Base-by-base conservation (phyloP, 306 rosid species). In the Lablab purpureus region DNA sequence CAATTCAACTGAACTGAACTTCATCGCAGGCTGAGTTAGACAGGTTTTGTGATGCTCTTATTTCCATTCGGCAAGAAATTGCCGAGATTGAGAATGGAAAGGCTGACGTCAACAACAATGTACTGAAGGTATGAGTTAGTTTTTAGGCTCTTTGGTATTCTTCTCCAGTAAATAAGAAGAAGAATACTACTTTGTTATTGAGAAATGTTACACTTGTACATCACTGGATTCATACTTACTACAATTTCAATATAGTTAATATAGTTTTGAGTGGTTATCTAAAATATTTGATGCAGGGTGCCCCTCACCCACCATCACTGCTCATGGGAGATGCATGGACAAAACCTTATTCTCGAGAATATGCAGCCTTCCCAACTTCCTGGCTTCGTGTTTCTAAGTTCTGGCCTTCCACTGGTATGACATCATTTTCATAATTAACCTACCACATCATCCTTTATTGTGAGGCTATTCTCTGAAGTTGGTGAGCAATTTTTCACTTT, bases 281-380 rank as follows among this genome's bases (percentile, higher is more conserved):
- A 64, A 83, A 76, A 60, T 41, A 9, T 66, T 63, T 11, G 81
- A 14, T 81, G 77, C 87, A 96, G 99, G 83, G 97, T 47, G 97
- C 99, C 55, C 98, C 99, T 84, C 99, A 96, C 83, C 98, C 99
- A 51, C 94, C 98, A 80, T 91, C 99, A 50, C 72, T 96, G 76
- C 96, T 96, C 40, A 96, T 96, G 98, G 99, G 87, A 84, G 97
- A 96, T 79, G 71, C 89, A 82, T 96, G 98, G 99, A 80, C 91
- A 27, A 96, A 93, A 83, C 98, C 98, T 36, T 96, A 96, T 78
- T 78, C 98, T 50, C 87, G 98, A 78, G 97, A 93, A 47, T 96
- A 91, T 71, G 99, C 98, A 30, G 99, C 99, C 80, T 96, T 84
- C 86, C 98, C 99, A 0, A 94, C 96, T 77, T 32, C 93, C 11